These are phyloP conservation scores for Copromyces sp. DNA, from an alignment of 495 filamentous ascomycete species.

Conservation along the genomic window DNA sequence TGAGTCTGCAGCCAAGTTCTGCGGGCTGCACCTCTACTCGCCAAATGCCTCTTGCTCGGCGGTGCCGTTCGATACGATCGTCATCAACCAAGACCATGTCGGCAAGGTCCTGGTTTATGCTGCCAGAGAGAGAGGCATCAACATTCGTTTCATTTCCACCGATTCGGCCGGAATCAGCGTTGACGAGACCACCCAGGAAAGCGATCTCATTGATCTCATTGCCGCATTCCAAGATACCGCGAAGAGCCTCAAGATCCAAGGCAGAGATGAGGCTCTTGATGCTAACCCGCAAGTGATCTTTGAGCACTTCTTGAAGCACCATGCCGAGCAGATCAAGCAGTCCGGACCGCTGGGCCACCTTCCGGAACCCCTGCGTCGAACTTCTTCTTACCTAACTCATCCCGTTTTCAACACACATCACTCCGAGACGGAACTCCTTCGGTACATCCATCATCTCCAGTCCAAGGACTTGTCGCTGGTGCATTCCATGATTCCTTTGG, in stretches of 20 bases:
- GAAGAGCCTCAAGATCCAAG: constrained; percentile 1
- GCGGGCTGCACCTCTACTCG: constrained; percentile 52
- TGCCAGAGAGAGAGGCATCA: constrained; percentile 12
- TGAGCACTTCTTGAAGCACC: constrained; percentile 23
- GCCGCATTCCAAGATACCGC: constrained; percentile 12
- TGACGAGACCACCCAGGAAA: constrained; percentile 30
- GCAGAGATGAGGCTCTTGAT: constrained; percentile 20
- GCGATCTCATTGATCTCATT: constrained; percentile 21
- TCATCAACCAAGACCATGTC: constrained; percentile 39
- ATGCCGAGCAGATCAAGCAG: not conserved
- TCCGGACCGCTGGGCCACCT: constrained; percentile 35
- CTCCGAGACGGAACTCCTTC: constrained; percentile 90
- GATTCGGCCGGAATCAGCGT: constrained; percentile 28
- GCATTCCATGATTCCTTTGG: constrained; percentile 99
- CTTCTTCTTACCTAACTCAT: constrained; percentile 71
- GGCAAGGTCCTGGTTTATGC: not conserved
- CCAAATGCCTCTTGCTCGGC: constrained; percentile 45
- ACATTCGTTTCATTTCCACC: constrained; percentile 15
- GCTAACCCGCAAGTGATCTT: constrained; percentile 13
- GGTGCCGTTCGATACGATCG: constrained; percentile 72
- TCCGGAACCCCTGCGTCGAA: constrained; percentile 57
- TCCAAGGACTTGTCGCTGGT: constrained; percentile 92
- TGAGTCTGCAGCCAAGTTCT: constrained; percentile 52
- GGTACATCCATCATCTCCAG: constrained; percentile 90
- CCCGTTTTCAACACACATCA: constrained; percentile 96